Evolutionary conservation across 2,329 filamentous ascomycete species (phyloP).

Genomic region (Zasmidium citrigriseum): DNA sequence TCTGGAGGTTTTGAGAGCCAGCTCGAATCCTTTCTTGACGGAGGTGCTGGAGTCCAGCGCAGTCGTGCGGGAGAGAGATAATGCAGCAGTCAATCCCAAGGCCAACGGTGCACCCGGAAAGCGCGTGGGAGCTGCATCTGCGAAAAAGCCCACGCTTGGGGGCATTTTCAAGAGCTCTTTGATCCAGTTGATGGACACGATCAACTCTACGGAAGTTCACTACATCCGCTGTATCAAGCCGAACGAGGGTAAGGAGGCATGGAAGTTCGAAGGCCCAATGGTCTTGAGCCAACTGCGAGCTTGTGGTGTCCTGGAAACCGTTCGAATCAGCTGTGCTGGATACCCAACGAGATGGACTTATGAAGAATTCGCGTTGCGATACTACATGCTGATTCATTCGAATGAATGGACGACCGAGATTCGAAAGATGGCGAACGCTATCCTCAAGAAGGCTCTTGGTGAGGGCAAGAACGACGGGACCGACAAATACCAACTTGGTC

Average conservation of each 20-base stretch:
- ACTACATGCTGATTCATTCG: conserved; percentile 96
- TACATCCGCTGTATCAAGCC: conserved; percentile 99
- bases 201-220: conserved; percentile 96
- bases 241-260: conserved; percentile 93
- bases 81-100: conserved; percentile 61
- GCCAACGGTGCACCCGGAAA: conserved; percentile 72
- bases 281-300: conserved; percentile 94
- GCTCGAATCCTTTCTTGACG: conserved; percentile 80
- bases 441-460: conserved; percentile 81
- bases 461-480: conserved; percentile 63
- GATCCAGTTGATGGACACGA: conserved; percentile 97
- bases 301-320: conserved; percentile 97
- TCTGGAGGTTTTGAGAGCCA: conserved; percentile 85
- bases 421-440: conserved; percentile 88
- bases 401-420: conserved; percentile 91
- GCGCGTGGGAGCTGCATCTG: conserved; percentile 87
- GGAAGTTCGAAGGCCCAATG: conserved; percentile 99
- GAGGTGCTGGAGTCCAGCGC: conserved; percentile 84
- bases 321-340: conserved; percentile 93
- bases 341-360: conserved; percentile 99
- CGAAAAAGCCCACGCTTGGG: conserved; percentile 93
- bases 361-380: conserved; percentile 94
- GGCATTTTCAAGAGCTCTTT: conserved; percentile 98
- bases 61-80: conserved; percentile 86
- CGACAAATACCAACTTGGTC: conserved; percentile 95